These are phyloP conservation scores for Fonsecaea nubica DNA, from an alignment of 2,329 filamentous ascomycete genomes.

Conservation along the genomic window DNA sequence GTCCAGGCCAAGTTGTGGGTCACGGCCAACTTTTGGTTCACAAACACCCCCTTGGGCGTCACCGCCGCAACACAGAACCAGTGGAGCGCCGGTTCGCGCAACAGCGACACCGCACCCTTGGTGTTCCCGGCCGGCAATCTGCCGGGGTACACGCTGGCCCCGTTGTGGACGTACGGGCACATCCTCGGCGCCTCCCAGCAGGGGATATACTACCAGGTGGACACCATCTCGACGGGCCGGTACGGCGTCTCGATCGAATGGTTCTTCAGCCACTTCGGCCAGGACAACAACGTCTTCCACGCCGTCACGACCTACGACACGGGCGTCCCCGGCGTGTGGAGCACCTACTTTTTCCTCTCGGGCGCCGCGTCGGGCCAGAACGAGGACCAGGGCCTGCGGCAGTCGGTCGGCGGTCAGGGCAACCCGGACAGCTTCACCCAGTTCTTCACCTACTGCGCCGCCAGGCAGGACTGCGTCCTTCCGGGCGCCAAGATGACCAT, in stretches of 20 bases:
- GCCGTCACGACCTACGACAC: constrained; percentile 31
- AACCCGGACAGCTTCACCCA: neutral
- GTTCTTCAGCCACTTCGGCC: constrained; percentile 22
- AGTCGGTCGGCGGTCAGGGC: constrained; percentile 24
- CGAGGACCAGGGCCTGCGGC: constrained; percentile 10
- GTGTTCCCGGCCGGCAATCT: constrained; percentile 16
- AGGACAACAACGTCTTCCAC: constrained; percentile 21
- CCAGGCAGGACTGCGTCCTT: constrained; percentile 11
- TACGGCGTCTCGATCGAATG: constrained; percentile 29
- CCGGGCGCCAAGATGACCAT: constrained; percentile 20
- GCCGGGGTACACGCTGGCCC: constrained; percentile 19
- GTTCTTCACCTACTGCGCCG: constrained; percentile 21
- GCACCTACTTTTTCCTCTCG: constrained; percentile 22
- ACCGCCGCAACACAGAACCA: constrained; percentile 19
- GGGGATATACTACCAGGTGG: constrained; percentile 33
- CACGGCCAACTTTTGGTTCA: constrained; percentile 53
- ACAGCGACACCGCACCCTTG: constrained; percentile 15
- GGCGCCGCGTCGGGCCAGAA: constrained; percentile 5
- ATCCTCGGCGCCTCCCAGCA: constrained; percentile 22
- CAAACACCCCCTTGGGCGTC: constrained; percentile 34
- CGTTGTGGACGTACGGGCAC: constrained; percentile 26
- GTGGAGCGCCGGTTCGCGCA: constrained; percentile 9
- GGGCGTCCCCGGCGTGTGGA: constrained; percentile 22
- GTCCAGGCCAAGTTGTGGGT: constrained; percentile 53
- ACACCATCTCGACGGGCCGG: constrained; percentile 19